A percentile compares a stretch with the other conserved stretches of the same genome.
phyloP scores from a whole-genome alignment of 257 asterid genomes.

The Jasminum sambac region DNA sequence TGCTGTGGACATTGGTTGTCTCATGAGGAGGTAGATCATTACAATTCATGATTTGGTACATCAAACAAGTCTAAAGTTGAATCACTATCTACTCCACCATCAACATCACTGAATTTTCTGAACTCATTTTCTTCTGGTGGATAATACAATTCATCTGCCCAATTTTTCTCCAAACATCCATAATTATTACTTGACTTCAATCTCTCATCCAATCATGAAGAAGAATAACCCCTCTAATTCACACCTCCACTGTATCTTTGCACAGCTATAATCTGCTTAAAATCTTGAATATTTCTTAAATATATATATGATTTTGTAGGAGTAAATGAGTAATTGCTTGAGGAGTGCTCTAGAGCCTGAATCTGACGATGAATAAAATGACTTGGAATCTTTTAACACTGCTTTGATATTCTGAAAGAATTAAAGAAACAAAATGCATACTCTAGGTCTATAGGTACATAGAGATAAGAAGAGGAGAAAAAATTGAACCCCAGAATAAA shows the following conservation, averaged over 20 bases:
- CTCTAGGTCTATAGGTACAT: too few relatives aligned
- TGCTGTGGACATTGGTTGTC: constrained; percentile 38
- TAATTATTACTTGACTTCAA: constrained; percentile 17
- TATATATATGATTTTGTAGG: constrained; percentile 50
- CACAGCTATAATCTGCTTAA: constrained; percentile 24
- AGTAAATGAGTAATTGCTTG: constrained; percentile 43
- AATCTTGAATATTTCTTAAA: constrained; percentile 29
- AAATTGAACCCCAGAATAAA: too few relatives aligned
- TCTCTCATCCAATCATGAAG: constrained; percentile 33
- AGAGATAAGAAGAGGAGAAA: too few relatives aligned
- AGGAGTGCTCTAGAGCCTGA: constrained; percentile 49
- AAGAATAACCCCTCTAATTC: constrained; percentile 6
- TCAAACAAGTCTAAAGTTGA: constrained; percentile 91
- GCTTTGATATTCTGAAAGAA: constrained; percentile 35
- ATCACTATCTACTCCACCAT: constrained; percentile 71
- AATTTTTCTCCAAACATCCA: constrained; percentile 31
- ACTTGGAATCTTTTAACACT: constrained; percentile 24
- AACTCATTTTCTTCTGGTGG: constrained; percentile 27
- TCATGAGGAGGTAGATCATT: constrained; percentile 52
- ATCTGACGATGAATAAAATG: constrained; percentile 30
- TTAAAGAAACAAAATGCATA: too few relatives aligned
- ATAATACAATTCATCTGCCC: constrained; percentile 33
- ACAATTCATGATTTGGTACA: constrained; percentile 67
- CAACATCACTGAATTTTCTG: constrained; percentile 37
- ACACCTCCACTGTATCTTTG: constrained; percentile 14